Evolutionary conservation across 306 rosid genomes (phyloP), one percentile per base, ranked within the genome.

Genomic region (Myrica gale): DNA sequence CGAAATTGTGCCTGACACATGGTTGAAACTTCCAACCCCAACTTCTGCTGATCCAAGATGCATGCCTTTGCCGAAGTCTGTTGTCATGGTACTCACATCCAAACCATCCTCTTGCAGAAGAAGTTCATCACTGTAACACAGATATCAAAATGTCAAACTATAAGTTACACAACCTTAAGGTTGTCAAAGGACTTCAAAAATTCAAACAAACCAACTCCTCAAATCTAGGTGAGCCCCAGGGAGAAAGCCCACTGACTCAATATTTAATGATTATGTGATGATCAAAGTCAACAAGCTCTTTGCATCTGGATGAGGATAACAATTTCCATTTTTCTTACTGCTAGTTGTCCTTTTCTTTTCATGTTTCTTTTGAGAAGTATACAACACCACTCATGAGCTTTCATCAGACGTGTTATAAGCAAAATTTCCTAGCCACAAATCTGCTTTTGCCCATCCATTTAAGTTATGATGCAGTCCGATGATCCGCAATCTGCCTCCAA

Each of bases 71-170:
- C 91, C 73, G 74, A 96, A 90, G 74, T 88, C 98, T 45, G 82
- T 63, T 46, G 87, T 55, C 80, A 90, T 68, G 84, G 61, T 42
- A 82, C 74, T 83, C 54, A 55, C 84, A 79, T 96, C 96, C 55
- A 89, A 84, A 77, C 89, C 85, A 81, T 90, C 98, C 39, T 96
- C 99, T 89, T 92, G 98, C 82, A 96, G 90, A 73, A 96, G 98
- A 56, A 90, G 97, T 73, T 92, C 99, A 83, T 96, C 99, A 74
- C 99, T 96, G 87, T 71, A 88, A 78, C 76, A 71, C 71, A 80
- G 84, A 74, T 43, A 58, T 74, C 75, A 76, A 54, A 84, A 17
- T 69, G 17, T 75, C 76, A 67, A 8, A 66, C 50, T 43, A 66
- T 16, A 7, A 66, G 70, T n/a, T n/a, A 43, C 17, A 66, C 50